These are phyloP conservation scores for Sparassis latifolia DNA, from an alignment of 1,284 basidiomycete species.

Conservation along the genomic window DNA sequence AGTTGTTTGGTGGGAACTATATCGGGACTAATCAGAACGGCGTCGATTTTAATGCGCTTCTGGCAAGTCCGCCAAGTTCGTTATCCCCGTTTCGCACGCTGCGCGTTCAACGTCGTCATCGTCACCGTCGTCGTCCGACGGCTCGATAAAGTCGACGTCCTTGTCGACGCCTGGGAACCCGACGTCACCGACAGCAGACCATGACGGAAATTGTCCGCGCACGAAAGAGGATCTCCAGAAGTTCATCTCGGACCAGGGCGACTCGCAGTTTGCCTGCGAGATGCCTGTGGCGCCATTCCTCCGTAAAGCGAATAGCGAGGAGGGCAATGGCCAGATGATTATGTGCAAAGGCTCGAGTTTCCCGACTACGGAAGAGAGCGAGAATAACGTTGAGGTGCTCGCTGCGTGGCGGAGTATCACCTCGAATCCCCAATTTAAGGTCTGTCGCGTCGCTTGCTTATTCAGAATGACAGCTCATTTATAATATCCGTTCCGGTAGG, in stretches of 20 bases:
- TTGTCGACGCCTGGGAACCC: constrained; percentile 14
- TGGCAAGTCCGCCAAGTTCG: constrained; percentile 37
- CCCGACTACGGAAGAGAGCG: constrained; percentile 61
- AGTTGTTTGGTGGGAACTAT: constrained; percentile 56
- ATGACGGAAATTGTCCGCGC: constrained; percentile 42
- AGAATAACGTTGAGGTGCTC: constrained; percentile 68
- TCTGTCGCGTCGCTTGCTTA: constrained; percentile 6
- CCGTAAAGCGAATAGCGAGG: constrained; percentile 17
- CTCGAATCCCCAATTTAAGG: constrained; percentile 63
- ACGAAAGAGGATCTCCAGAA: constrained; percentile 49
- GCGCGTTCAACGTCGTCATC: constrained; percentile 21
- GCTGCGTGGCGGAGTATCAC: constrained; percentile 72
- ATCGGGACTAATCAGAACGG: constrained; percentile 29
- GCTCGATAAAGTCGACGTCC: constrained; percentile 21
- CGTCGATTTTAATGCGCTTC: constrained; percentile 40
- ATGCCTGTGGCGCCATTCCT: constrained; percentile 21
- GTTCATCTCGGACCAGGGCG: constrained; percentile 39
- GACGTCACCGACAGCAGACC: constrained; percentile 7
- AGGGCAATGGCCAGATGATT: constrained; percentile 39
- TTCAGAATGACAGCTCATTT: not conserved
- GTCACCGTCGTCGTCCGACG: constrained; percentile 26
- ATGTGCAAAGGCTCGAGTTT: constrained; percentile 57
- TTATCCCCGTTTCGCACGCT: constrained; percentile 50
- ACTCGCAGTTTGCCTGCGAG: constrained; percentile 39
- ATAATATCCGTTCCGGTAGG: constrained; percentile 32